Conservation (phyloP, 73 alveolate genomes). For the Breviolum minutum region DNA sequence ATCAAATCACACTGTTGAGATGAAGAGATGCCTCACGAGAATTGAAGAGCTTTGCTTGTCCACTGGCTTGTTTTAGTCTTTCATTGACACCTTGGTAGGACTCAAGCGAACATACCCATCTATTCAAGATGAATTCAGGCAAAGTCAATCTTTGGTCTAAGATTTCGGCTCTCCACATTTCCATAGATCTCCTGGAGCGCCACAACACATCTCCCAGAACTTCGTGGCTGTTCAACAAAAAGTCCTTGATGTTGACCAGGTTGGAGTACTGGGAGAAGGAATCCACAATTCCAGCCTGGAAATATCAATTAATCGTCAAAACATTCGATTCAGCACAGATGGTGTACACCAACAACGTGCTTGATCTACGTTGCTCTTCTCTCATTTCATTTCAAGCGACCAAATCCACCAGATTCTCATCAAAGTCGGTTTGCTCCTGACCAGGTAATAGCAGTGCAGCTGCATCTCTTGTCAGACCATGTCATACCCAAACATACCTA, state of each 20-base stretch:
- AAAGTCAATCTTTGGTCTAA: neutral
- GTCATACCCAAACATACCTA: neutral
- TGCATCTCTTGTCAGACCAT: neutral
- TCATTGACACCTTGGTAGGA: conserved; percentile 96
- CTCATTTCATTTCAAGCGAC: conserved; percentile 34
- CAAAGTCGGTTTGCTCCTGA: conserved; percentile 96
- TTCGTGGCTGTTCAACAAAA: neutral
- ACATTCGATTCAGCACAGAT: no score
- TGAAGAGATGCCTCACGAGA: conserved; percentile 97
- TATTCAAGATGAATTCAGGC: neutral
- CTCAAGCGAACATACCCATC: conserved; percentile 22
- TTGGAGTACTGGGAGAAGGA: conserved; percentile 96
- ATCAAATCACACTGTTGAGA: neutral
- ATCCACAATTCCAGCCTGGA: conserved; percentile 95
- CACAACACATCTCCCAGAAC: no score
- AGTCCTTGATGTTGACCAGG: conserved; percentile 73
- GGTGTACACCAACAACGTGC: neutral
- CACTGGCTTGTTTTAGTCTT: conserved; percentile 96
- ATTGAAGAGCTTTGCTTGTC: conserved; percentile 98
- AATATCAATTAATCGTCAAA: neutral
- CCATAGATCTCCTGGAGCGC: conserved; percentile 51
- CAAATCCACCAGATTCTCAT: conserved; percentile 96
- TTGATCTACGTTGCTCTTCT: neutral
- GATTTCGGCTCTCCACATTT: conserved; percentile 57
- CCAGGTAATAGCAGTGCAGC: neutral